Evolutionary conservation across 768 basidiomycete species (phyloP), one percentile per base, ranked within the genome.

Genomic region (Rossbeevera mucosa): DNA sequence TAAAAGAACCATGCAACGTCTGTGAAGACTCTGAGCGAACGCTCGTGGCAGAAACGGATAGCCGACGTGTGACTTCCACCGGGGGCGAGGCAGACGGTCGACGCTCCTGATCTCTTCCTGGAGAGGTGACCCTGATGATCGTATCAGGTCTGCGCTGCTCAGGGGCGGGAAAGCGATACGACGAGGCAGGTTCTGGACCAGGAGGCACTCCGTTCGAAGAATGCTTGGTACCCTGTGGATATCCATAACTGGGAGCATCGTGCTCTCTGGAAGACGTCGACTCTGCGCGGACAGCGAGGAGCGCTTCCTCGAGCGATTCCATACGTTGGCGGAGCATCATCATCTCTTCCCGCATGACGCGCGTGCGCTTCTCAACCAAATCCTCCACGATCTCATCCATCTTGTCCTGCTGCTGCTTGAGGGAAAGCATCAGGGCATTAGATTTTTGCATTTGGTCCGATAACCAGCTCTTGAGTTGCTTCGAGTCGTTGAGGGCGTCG

Each of bases 401-500:
- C 59, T 78, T 77, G 33, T 86, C 85, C 60, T 85, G 82, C 59
- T 85, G 81, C 57, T 82, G 80, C 29, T 76, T 69, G 50, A 82
- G 65, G 21, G 69, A 72, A 55, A 76, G 72, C 52, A 82, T 73
- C 28, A 86, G 74, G 13, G 77, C 58, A 49, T 78, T 80, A 30
- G 84, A 82, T 63, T 79, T 80, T 56, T 80, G 77, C 29, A 91
- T 70, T 68, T 92, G 89, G 42, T 88, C 86, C 21, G 76, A 73
- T 7, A 93, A 75, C 85, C 89, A 90, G 31, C 66, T 61, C 70
- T 91, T 91, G 52, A 93, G 79, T 62, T 88, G 81, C 62, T 81
- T 84, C 14, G 86, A 83, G 65, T 91, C 91, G 50, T 83, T 79
- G 28, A 94, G 79, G 3, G 89, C 85, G 53, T 93, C 90, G 64